These are phyloP conservation scores for Coemansia sp. DNA, from an alignment of 192 early-diverging fungal species.

Conservation along the genomic window DNA sequence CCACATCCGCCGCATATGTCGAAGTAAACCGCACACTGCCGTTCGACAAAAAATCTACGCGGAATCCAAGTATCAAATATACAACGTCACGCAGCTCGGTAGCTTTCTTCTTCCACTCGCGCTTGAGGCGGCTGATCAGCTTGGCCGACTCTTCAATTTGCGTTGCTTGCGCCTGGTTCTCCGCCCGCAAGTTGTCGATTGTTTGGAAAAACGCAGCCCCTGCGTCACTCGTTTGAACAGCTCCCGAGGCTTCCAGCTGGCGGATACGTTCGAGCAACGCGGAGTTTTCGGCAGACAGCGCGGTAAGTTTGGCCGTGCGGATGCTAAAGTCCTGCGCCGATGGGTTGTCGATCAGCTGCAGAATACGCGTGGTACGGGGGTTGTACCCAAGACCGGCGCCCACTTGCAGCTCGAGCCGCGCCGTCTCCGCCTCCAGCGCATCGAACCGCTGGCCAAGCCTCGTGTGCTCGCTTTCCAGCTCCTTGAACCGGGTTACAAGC, in stretches of 20 bases:
- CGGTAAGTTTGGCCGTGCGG: slow-evolving; percentile 66
- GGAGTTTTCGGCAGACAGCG: slow-evolving; percentile 68
- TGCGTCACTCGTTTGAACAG: not conserved
- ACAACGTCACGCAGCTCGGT: slow-evolving; percentile 76
- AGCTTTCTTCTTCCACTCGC: slow-evolving; percentile 65
- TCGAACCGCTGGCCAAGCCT: slow-evolving; percentile 22
- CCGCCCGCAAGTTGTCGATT: slow-evolving; percentile 56
- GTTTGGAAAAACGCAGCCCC: slow-evolving; percentile 26
- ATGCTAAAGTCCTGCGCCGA: slow-evolving; percentile 64
- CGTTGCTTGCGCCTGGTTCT: slow-evolving; percentile 56
- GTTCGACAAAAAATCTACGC: slow-evolving; percentile 65
- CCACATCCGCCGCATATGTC: slow-evolving; percentile 59
- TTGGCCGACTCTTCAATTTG: slow-evolving; percentile 66
- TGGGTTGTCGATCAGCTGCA: slow-evolving; percentile 78
- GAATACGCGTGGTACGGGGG: slow-evolving; percentile 59
- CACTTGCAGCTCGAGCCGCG: slow-evolving; percentile 61
- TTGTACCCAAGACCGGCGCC: slow-evolving; percentile 65
- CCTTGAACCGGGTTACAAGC: not conserved
- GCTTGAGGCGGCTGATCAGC: slow-evolving; percentile 66
- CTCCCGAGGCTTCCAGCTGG: slow-evolving; percentile 8
- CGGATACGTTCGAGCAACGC: slow-evolving; percentile 55
- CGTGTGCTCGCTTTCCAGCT: slow-evolving; percentile 5
- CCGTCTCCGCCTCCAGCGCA: slow-evolving; percentile 57
- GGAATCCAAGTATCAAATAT: slow-evolving; percentile 69
- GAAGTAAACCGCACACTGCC: slow-evolving; percentile 76